Evolutionary conservation across 2,329 filamentous ascomycete genomes (phyloP), one percentile per base, ranked within the genome.

Genomic region (Helotiales sp.): DNA sequence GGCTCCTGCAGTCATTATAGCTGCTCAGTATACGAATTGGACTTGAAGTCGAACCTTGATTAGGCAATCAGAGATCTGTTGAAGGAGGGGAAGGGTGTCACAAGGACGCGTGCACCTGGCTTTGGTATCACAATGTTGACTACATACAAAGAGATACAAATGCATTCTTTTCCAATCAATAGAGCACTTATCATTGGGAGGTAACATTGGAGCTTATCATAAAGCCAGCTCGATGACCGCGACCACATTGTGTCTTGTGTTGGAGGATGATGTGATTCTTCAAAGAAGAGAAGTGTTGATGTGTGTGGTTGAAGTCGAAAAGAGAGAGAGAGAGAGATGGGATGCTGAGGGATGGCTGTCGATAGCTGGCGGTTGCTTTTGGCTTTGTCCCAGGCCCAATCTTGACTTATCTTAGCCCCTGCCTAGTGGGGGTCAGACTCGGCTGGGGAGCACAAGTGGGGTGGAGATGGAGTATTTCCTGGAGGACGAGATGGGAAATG

Each of bases 131-230:
- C 6, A 32, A 32, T 10, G 10, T 32, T 32, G 30, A 10, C 30
- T 32, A 32, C 30, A 32, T 10, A 5, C 5, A 10, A 32, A 10
- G 30, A 32, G 10, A 5, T 32, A 10, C 6, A 32, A 32, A 32
- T 32, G 30, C 30, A 32, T 32, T 32, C 30, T 32, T 32, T 32
- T 32, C 30, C 30, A 32, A 32, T 10, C 30, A 32, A n/a, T n/a
- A n/a, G n/a, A n/a, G n/a, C n/a, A n/a, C n/a, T n/a, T n/a, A n/a
- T n/a, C n/a, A n/a, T n/a, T n/a, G 49, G 75, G 69, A 20, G 74
- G 72, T 49, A 75, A 65, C 75, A 77, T 77, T 71, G 72, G 62
- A 64, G 65, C 57, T 62, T 67, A 63, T 71, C 64, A 69, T 64
- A 66, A 45, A 61, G 62, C 70, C 61, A 64, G 52, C 49, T 65